Base-by-base conservation (phyloP, 768 basidiomycete species). In the Coprinopsis marcescibilis region DNA sequence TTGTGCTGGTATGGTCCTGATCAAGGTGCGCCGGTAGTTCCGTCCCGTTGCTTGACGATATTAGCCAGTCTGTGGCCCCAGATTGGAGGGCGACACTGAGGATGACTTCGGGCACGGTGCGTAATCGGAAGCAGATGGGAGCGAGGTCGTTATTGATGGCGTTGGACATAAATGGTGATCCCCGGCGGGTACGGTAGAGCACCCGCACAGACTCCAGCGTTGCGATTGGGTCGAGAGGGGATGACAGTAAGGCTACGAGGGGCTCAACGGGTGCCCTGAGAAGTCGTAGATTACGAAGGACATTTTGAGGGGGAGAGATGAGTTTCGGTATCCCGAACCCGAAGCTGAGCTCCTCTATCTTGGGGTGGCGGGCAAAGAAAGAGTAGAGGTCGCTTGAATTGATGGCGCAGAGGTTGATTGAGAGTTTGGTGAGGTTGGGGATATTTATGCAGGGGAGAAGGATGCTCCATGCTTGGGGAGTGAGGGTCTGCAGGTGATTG, bases 341-440 rank as follows among this genome's bases (percentile, higher is more conserved):
- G 10, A 60, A 36, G 19, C 23, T 14, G 13, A 60, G 43, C 12
- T 32, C 43, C 30, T 40, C 29, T 12, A 58, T 50, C 6, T 13
- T 26, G 2, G 40, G 35, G 40, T 60, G 59, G 13, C 59, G 49
- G 3, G 29, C 43, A n/a, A 58, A 39, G 46, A 60, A 60, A 11
- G 7, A 30, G 20, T 53, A 40, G 17, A 58, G 42, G 41, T 55
- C 54, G 0, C 21, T 15, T 1, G 52, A 43, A 2, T 36, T 13
- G 7, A 57, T 46, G 19, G 46, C 23, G 25, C 46, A 52, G 17
- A 51, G 45, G 39, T 61, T 58, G 21, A 63, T 41, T 1, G 53
- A 52, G 5, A 65, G 46, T n/a, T 44, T 25, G 11, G 48, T 38
- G n/a, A 65, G 57, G 6, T 44, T 49, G 3, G 59, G 62, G 8